phyloP scores from a whole-genome alignment of 208 protist species.

The Trypanosoma boissoni region DNA sequence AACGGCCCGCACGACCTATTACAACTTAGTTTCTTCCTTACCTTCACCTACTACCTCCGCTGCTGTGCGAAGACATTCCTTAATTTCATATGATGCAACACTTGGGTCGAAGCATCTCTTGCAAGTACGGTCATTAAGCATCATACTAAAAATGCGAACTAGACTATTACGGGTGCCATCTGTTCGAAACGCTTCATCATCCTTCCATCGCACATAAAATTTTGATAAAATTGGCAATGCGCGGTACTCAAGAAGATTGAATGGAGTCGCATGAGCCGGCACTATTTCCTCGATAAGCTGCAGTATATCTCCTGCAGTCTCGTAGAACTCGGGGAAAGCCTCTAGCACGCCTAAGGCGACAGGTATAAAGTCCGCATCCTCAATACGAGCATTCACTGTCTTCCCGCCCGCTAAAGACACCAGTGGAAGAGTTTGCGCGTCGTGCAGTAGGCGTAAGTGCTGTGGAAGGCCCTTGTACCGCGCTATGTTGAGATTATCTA shows the following conservation, averaged over 20 bases:
- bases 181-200: constrained; percentile 72
- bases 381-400: constrained; percentile 45
- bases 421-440: constrained; percentile 61
- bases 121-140: constrained; percentile 82
- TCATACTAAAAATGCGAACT: constrained; percentile 58
- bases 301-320: constrained; percentile 60
- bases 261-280: constrained; percentile 49
- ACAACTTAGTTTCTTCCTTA: not conserved
- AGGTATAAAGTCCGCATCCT: constrained; percentile 77
- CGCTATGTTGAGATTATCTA: constrained; percentile 80
- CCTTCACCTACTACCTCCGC: constrained; percentile 45
- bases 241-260: constrained; percentile 81
- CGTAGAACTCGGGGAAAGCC: constrained; percentile 86
- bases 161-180: constrained; percentile 62
- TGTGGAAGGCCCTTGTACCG: constrained; percentile 89
- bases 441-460: constrained; percentile 81
- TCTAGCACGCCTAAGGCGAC: constrained; percentile 81
- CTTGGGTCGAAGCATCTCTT: constrained; percentile 75
- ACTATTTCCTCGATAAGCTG: constrained; percentile 52
- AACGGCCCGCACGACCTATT: no score
- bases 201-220: constrained; percentile 80
- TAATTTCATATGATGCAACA: constrained; percentile 82
- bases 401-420: constrained; percentile 31
- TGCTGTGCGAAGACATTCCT: constrained; percentile 75
- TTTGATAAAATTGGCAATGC: constrained; percentile 86